Base-by-base conservation (phyloP, 1,284 basidiomycete species). In the Sporisorium exsertum region DNA sequence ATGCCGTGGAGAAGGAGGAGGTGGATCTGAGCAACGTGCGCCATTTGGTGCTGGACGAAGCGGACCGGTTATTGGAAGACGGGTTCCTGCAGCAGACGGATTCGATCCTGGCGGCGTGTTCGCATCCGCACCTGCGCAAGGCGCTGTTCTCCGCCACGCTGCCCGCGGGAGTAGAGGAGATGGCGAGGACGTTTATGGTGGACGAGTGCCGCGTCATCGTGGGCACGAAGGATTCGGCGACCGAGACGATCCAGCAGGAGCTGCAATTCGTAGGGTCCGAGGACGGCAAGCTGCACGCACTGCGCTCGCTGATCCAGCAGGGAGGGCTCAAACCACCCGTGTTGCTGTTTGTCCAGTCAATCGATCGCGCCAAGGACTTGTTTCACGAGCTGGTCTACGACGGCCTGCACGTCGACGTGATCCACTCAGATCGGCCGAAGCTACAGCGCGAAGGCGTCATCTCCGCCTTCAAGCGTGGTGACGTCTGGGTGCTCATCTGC, bases 81-180 rank as follows among this genome's bases (percentile, higher is more conserved):
- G 95, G 96, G 79, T 99, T 99, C 86, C 86, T 95, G 58, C 87
- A 90, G 18, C 96, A 99, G 87, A 91, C 95, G 2, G 90, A 95
- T 87, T 94, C 95, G 81, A 91, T 99, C 64, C 87, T 97, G 12
- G 89, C 90, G 4, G 90, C 92, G n/a, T 97, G 94, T 83, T 90
- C 91, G 0, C 88, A 92, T 84, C 86, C 90, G 0, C 81, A 88
- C 1, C 80, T 94, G 0, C 94, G 94, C 84, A 98, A 95, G 82
- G 92, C 93, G 1, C 91, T 97, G 35, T 94, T 98, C 86, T 95
- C 93, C 71, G 96, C 96, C 0, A 99, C 96, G 0, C 90, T 99
- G 56, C 96, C 95, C 15, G 91, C 94, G 6, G 91, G 91, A 12
- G 92, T 91, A 0, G 96, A 99, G 86, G 92, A 92, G 83, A 88